Base-by-base conservation (phyloP, 495 filamentous ascomycete species). In the Extremus antarcticus region DNA sequence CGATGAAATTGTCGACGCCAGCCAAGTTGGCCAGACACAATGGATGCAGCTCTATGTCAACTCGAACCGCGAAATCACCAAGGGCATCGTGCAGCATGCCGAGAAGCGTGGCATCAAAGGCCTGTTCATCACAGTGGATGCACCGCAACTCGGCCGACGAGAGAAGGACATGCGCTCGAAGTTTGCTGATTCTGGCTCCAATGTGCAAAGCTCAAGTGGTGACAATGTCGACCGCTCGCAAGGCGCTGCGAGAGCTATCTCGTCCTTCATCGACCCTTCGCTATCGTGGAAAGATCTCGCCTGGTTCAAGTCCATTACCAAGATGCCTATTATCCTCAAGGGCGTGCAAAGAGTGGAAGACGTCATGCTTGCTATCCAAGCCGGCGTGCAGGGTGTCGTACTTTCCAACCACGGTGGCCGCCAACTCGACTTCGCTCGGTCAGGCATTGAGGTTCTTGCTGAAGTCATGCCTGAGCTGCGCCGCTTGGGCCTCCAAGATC, bases 11-110 rank as follows among this genome's bases (percentile, higher is more conserved):
- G 73, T 91, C 57, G 94, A 95, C 65, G 92, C 90, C 25, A 78
- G 77, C 39, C 73, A 79, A 57, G 86, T 78, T 11, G 84, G 83
- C 54, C 92, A 97, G 66, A 82, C 89, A 0, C 92, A 96, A 70
- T 97, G 94, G 94, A 74, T 99, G 47, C 92, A 99, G 70, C 78
- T 99, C 0, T 99, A 99, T 73, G 92, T 99, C 53, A 99, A 99
- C 78, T 91, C 95, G 67, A 84, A 99, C 74, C 84, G 94, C 49
- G 80, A 76, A 43, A 90, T 97, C 66, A 99, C 92, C 22, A 78
- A 88, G 71, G 77, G 81, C 55, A 97, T 99, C 63, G 84, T 99
- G 21, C 65, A 87, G 69, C 88, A 96, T 68, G 94, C 94, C 60
- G 94, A 97, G 70, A 75, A 74, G 63, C 84, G 91, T 53, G 94